A percentile compares a stretch with the other conserved stretches of the same genome.
Evolutionary conservation across 306 rosid species (phyloP).

Genomic region (Potentilla sterilis): DNA sequence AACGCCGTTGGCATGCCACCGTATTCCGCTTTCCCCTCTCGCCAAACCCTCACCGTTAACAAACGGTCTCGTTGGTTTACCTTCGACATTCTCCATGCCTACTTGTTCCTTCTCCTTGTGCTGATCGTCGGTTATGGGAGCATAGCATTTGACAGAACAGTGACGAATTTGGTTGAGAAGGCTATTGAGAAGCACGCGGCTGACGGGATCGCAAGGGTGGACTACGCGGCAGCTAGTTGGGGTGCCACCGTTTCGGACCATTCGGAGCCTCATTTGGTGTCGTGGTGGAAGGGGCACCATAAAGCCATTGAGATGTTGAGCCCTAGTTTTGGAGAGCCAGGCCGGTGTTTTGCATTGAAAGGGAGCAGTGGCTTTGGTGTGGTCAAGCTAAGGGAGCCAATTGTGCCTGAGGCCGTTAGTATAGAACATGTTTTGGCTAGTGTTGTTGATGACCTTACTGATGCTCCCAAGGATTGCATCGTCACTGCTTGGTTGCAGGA

Average conservation of each 20-base stretch:
- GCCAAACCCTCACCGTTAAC: conserved; percentile 32
- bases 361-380: conserved; percentile 75
- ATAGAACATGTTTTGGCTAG: conserved; percentile 93
- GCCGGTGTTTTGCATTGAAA: conserved; percentile 81
- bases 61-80: conserved; percentile 65
- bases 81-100: no score
- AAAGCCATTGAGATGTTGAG: conserved; percentile 67
- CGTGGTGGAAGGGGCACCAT: conserved; percentile 30
- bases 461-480: background rate
- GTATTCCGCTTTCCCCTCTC: conserved; percentile 11
- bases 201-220: conserved; percentile 76
- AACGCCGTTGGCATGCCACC: conserved; percentile 19
- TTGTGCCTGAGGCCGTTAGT: conserved; percentile 78
- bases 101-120: conserved; percentile 5
- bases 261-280: conserved; percentile 45
- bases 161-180: conserved; percentile 55
- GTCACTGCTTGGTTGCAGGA: background rate
- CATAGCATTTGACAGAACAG: conserved; percentile 44
- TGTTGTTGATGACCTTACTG: conserved; percentile 21
- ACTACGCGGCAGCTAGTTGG: conserved; percentile 61
- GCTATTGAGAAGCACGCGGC: conserved; percentile 81
- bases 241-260: conserved; percentile 67
- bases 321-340: conserved; percentile 91
- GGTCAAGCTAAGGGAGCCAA: conserved; percentile 63
- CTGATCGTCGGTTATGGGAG: conserved; percentile 43